These are phyloP conservation scores for Gossypium bickii DNA, from an alignment of 345 rosid species.

Conservation along the genomic window DNA sequence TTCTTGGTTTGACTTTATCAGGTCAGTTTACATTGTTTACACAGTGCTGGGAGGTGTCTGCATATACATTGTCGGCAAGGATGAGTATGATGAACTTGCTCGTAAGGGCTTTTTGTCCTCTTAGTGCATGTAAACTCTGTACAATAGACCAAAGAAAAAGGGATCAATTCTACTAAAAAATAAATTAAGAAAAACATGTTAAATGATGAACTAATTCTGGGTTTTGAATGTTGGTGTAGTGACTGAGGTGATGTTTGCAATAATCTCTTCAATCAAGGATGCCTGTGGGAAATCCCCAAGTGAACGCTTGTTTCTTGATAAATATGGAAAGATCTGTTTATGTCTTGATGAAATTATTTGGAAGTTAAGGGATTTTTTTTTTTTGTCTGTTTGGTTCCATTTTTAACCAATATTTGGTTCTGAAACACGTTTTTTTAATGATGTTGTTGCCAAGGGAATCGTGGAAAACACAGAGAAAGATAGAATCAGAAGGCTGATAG, in stretches of 20 bases:
- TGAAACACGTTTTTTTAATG: neutral
- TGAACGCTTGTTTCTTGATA: slow-evolving; percentile 8
- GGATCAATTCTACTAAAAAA: slow-evolving; percentile 77
- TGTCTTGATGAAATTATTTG: slow-evolving; percentile 5
- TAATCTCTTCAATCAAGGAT: slow-evolving; percentile 1
- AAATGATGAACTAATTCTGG: neutral
- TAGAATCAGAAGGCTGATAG: slow-evolving; percentile 59
- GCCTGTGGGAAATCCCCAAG: slow-evolving; percentile 2
- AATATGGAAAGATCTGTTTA: slow-evolving; percentile 7
- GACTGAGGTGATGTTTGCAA: neutral
- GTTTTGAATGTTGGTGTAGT: neutral
- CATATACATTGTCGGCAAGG: slow-evolving; percentile 80
- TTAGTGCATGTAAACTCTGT: slow-evolving; percentile 37
- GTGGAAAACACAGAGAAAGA: slow-evolving; percentile 83
- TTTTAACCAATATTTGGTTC: neutral
- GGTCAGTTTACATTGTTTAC: slow-evolving; percentile 84
- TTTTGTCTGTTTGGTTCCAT: neutral
- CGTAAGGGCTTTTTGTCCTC: slow-evolving; percentile 43
- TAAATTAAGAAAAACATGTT: slow-evolving; percentile 50
- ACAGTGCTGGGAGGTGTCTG: slow-evolving; percentile 87
- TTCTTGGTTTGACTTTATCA: slow-evolving; percentile 17
- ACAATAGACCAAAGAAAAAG: slow-evolving; percentile 58
- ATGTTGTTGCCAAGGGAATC: slow-evolving; percentile 40
- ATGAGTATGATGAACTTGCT: slow-evolving; percentile 92
- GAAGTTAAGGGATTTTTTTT: neutral